phyloP scores from a whole-genome alignment of 257 asterid genomes.

The Solanum infundibuliforme region DNA sequence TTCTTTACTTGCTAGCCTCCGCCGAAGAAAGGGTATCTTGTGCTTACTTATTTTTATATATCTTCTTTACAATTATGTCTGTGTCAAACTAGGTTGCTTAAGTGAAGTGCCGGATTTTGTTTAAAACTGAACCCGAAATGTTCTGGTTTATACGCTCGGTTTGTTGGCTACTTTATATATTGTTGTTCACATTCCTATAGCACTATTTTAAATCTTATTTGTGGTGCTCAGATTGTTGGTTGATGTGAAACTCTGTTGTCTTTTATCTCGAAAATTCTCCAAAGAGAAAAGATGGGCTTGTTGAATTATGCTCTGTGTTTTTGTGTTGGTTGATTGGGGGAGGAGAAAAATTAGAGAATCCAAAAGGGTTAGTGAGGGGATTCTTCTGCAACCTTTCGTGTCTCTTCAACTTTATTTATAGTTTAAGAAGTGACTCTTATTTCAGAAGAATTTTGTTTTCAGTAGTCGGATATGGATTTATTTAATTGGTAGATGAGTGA shows the following conservation, averaged over 20 bases:
- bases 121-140: not conserved
- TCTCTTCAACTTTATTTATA: not conserved
- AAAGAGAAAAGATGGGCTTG: not conserved
- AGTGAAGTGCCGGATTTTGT: not conserved
- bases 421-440: not conserved
- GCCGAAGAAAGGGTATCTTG: conserved; percentile 34
- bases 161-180: not conserved
- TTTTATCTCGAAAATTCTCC: not conserved
- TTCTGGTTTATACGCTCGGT: not conserved
- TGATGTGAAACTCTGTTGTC: not conserved
- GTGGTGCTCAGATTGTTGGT: not conserved
- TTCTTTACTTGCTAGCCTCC: conserved; percentile 36
- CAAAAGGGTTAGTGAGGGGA: not conserved
- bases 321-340: not conserved
- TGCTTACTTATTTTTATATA: not conserved
- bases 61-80: not conserved
- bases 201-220: not conserved
- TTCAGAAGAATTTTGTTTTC: not conserved
- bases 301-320: not conserved
- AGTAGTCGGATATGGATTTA: not conserved
- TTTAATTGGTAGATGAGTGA: not conserved
- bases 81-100: not conserved
- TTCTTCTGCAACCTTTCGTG: not conserved
- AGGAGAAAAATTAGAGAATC: not conserved
- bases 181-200: not conserved